These are phyloP conservation scores for Fragaria ananassa DNA, from an alignment of 306 rosid genomes.

Conservation along the genomic window DNA sequence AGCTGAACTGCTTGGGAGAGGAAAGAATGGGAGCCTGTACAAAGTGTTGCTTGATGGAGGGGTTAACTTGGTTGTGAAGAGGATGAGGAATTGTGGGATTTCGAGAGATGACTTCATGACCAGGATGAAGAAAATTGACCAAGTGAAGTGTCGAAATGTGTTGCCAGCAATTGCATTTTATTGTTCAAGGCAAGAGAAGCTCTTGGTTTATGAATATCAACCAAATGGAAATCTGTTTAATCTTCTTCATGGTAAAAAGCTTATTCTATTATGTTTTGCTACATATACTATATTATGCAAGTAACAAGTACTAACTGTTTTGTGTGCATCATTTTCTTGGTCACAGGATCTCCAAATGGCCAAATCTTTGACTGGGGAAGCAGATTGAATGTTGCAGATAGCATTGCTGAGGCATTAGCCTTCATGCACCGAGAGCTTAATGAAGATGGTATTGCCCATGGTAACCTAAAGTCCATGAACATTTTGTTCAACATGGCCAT, in stretches of 20 bases:
- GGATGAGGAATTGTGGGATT: slow-evolving; percentile 63
- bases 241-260: slow-evolving; percentile 58
- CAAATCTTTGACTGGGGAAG: slow-evolving; percentile 58
- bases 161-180: slow-evolving; percentile 62
- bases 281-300: not conserved
- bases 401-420: slow-evolving; percentile 51
- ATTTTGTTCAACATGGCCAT: slow-evolving; percentile 57
- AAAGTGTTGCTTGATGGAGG: slow-evolving; percentile 57
- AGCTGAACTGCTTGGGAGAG: slow-evolving; percentile 66
- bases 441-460: slow-evolving; percentile 54
- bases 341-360: slow-evolving; percentile 47
- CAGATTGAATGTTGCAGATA: slow-evolving; percentile 50
- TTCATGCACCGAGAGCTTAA: slow-evolving; percentile 58
- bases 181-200: slow-evolving; percentile 71
- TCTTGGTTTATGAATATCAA: slow-evolving; percentile 60
- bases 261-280: not conserved
- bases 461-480: slow-evolving; percentile 69
- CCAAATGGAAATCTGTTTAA: slow-evolving; percentile 71
- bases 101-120: slow-evolving; percentile 44
- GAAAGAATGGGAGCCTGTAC: slow-evolving; percentile 67
- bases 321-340: not conserved
- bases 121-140: slow-evolving; percentile 48
- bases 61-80: slow-evolving; percentile 59
- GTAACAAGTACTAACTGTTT: not conserved
- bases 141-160: slow-evolving; percentile 46